phyloP scores from a whole-genome alignment of 345 rosid species.

The Durio zibethinus region DNA sequence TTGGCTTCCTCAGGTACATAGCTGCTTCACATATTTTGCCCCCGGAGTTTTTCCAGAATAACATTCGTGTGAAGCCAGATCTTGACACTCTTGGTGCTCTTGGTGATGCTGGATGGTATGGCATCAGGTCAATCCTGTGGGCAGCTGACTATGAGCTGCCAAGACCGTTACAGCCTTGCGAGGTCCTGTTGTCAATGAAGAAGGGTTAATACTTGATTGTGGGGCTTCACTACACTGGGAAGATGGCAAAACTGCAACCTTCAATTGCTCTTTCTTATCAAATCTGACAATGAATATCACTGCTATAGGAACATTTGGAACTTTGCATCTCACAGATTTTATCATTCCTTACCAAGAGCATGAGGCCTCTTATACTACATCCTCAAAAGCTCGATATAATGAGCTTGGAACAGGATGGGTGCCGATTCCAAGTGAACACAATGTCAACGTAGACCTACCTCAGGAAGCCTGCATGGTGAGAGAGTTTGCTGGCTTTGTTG shows the following conservation, averaged over 20 bases:
- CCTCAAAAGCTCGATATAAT: slow-evolving; percentile 45
- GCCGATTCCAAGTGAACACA: slow-evolving; percentile 40
- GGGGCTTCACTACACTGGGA: slow-evolving; percentile 72
- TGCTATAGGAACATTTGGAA: slow-evolving; percentile 63
- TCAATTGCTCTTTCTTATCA: slow-evolving; percentile 69
- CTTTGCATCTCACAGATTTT: slow-evolving; percentile 62
- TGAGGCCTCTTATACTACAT: slow-evolving; percentile 45
- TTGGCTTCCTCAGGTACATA: slow-evolving; percentile 44
- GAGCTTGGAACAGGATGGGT: slow-evolving; percentile 50
- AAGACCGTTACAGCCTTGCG: slow-evolving; percentile 50
- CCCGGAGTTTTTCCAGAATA: slow-evolving; percentile 53
- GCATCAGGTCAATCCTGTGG: slow-evolving; percentile 53
- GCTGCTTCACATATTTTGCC: slow-evolving; percentile 53
- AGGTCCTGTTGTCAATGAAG: slow-evolving; percentile 48
- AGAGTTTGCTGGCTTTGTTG: slow-evolving; percentile 65
- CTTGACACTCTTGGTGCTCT: slow-evolving; percentile 84
- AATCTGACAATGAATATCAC: slow-evolving; percentile 73
- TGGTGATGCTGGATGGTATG: slow-evolving; percentile 93
- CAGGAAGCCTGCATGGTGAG: slow-evolving; percentile 81
- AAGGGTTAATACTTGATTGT: slow-evolving; percentile 62
- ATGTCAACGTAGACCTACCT: slow-evolving; percentile 44
- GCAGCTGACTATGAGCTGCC: slow-evolving; percentile 65
- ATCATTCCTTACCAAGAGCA: slow-evolving; percentile 61
- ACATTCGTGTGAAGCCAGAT: slow-evolving; percentile 80
- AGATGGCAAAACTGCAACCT: slow-evolving; percentile 55